Base-by-base conservation (phyloP, 2,329 filamentous ascomycete genomes). In the Paramyrothecium roridum region DNA sequence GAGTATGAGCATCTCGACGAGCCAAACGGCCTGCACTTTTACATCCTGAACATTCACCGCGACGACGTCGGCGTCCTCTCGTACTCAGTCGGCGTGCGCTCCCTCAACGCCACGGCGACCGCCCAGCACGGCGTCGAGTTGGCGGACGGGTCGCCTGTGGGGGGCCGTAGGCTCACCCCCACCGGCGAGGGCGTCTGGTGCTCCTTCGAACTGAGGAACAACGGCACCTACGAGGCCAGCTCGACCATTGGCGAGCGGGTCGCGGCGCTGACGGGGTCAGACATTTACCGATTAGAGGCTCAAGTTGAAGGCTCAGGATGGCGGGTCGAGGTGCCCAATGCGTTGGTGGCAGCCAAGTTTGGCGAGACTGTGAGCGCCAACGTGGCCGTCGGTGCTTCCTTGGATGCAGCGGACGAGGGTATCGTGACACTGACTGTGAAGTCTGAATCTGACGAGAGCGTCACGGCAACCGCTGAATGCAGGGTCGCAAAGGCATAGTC, bases 21-120 rank as follows among this genome's bases (percentile, higher is more conserved):
- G 60, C 64, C 72, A 2, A 83, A 82, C 54, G 62, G 70, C 2
- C 58, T 82, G 49, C 79, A 82, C 56, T 74, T 82, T 20, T 83
- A 82, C 60, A 67, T 82, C 13, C 56, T 82, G 17, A 67, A 75
- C 10, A 71, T 70, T 11, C 67, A 72, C 21, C 73, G 77, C 2
- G 75, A 79, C 54, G 62, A 62, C 1, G 57, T 58, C 1, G 77
- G 78, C 3, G 69, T 80, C 0, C 62, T 83, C 8, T 75, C 73
- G 22, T 83, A 82, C 63, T 76, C 70, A 0, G 74, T 81, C 1
- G 80, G 74, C 11, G 77, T 75, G 3, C 70, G 76, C 10, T 76
- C 77, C 0, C 73, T 79, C 2, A 67, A 73, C 17, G 70, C 70
- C 23, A 58, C 57, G 7, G 58, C 53, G 16, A 46, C 45, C 16